Conservation (phyloP, 495 filamentous ascomycete genomes). For the Penicillium argentinense region DNA sequence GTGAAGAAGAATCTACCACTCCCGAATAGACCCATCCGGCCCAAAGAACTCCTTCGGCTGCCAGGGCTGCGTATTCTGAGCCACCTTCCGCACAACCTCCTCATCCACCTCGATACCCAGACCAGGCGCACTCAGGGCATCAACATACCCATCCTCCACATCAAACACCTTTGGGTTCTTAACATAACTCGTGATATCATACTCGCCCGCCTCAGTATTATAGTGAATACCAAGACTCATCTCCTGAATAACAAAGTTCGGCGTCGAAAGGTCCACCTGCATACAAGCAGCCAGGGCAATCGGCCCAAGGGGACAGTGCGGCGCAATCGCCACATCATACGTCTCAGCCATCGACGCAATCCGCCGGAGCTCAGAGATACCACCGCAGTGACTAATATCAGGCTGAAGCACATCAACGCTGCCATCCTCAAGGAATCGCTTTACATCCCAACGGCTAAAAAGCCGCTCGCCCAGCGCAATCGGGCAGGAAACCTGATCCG, state of each 20-base stretch:
- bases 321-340: conserved; percentile 75
- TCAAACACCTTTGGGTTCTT: conserved; percentile 61
- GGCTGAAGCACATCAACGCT: conserved; percentile 76
- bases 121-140: conserved; percentile 60
- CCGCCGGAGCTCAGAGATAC: conserved; percentile 69
- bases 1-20: conserved; percentile 56
- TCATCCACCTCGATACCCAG: conserved; percentile 78
- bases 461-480: conserved; percentile 78
- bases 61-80: conserved; percentile 55
- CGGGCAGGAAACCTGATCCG: conserved; percentile 59
- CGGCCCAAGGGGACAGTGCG: conserved; percentile 76
- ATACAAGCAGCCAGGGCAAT: conserved; percentile 74
- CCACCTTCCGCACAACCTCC: conserved; percentile 55
- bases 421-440: conserved; percentile 66
- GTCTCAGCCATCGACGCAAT: conserved; percentile 76
- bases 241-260: conserved; percentile 80
- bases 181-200: conserved; percentile 68
- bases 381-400: conserved; percentile 74
- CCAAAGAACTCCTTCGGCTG: conserved; percentile 63
- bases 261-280: conserved; percentile 61
- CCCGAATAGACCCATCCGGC: conserved; percentile 67
- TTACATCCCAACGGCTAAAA: conserved; percentile 73
- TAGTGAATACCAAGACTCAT: conserved; percentile 83
- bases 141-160: conserved; percentile 67
- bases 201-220: conserved; percentile 59